Conservation (phyloP, 805 yeast genomes). For the Myxozyma sirexii region DNA sequence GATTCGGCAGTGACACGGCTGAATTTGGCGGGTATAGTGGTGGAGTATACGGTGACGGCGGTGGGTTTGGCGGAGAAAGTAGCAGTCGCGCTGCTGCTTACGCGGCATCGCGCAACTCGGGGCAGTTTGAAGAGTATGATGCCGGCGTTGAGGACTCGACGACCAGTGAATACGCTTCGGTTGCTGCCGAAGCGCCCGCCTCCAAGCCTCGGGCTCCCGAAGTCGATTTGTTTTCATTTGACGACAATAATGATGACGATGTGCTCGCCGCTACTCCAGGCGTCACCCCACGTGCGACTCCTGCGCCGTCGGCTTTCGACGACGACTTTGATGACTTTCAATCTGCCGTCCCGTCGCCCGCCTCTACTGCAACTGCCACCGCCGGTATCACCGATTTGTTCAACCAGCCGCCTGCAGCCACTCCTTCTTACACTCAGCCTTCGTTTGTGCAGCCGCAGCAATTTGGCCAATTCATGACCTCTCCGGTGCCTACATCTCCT, state of each 20-base stretch:
- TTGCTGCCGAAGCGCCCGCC: slow-evolving; percentile 32
- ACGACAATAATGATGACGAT: slow-evolving; percentile 7
- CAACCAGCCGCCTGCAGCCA: background rate
- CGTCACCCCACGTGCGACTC: slow-evolving; percentile 5
- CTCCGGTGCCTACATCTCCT: background rate
- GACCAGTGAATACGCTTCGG: slow-evolving; percentile 46
- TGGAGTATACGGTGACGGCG: slow-evolving; percentile 49
- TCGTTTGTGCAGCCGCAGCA: slow-evolving; percentile 8
- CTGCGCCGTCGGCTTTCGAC: slow-evolving; percentile 31
- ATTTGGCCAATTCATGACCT: background rate
- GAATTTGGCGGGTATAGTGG: slow-evolving; percentile 44
- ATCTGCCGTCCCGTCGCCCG: slow-evolving; percentile 45
- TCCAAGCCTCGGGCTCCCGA: slow-evolving; percentile 15
- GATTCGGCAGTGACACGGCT: slow-evolving; percentile 42
- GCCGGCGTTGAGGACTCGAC: slow-evolving; percentile 25
- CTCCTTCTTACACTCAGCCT: background rate
- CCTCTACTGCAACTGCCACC: slow-evolving; percentile 21
- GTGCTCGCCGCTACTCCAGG: slow-evolving; percentile 6
- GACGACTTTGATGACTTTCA: slow-evolving; percentile 62
- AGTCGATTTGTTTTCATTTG: slow-evolving; percentile 37
- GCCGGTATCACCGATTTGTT: slow-evolving; percentile 8
- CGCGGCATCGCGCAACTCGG: slow-evolving; percentile 7
- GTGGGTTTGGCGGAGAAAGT: slow-evolving; percentile 38
- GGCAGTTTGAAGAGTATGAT: slow-evolving; percentile 37
- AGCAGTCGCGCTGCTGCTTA: background rate